Base-by-base conservation (phyloP, 2,329 filamentous ascomycete species). In the Pseudogymnoascus sp. region DNA sequence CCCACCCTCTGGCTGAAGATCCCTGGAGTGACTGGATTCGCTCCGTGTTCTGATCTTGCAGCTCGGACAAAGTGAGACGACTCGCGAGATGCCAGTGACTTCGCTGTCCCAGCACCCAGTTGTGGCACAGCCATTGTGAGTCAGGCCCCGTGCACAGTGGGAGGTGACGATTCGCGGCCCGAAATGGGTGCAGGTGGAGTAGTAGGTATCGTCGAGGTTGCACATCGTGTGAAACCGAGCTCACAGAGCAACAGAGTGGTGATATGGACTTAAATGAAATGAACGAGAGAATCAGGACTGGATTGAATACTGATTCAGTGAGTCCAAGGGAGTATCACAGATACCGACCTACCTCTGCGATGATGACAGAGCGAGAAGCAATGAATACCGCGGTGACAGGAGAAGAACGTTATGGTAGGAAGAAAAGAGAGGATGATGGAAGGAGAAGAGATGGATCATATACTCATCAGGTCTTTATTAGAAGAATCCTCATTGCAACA, bases 321-420 rank as follows among this genome's bases (percentile, higher is more conserved):
- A 28, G 28, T 53, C 23, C 14, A 23, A 44, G 11, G 21, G 50
- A 34, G 44, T 56, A 34, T 56, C 50, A 18, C 50, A 34, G 50
- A 56, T 18, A 56, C 50, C 10, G 28, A 56, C 50, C 50, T 56
- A 56, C 50, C 14, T 56, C n/a, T 56, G 50, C n/a, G 28, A 56
- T n/a, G 25, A 34, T 10, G 50, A 56, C 10, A 4, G 14, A 53
- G n/a, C n/a, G 10, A 34, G 28, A 56, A 56, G 25, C 50, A 56
- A 25, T 18, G 28, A 56, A 18, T 34, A 1, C 28, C 8, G 8
- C 50, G 10, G 3, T 7, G 25, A 18, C 2, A 18, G 11, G 5
- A 16, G 31, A 56, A 21, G 1, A n/a, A 18, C 7, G n/a, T 18
- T n/a, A 18, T 7, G n/a, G n/a, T 8, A 34, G 28, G 10, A 56